Evolutionary conservation across 139 green algal genomes (phyloP), one percentile per base, ranked within the genome.

Genomic region (Chlamydomonas sphaeroides): DNA sequence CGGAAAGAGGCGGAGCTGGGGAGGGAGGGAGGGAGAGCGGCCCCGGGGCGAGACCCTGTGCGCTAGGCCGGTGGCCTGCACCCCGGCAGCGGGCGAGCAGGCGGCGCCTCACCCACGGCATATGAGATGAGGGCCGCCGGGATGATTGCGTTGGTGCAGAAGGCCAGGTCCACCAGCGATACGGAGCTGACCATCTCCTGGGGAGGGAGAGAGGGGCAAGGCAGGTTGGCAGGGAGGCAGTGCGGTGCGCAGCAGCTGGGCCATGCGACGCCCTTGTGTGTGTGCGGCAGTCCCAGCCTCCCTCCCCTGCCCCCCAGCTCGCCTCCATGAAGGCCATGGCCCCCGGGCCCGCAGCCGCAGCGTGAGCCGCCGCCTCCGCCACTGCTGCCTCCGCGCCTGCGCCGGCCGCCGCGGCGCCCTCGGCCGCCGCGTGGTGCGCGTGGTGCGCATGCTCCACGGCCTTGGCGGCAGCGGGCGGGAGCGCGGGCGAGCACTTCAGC

Each of bases 91-190:
- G n/a, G n/a, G n/a, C n/a, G n/a, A n/a, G n/a, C n/a, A n/a, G n/a
- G n/a, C n/a, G n/a, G n/a, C n/a, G n/a, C n/a, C n/a, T 28, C 49
- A 80, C 73, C 59, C 15, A 26, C n/a, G 0, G 73, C 39, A 41
- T 80, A 80, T 28, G 49, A 20, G 21, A 80, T 69, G 28, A 80
- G 73, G 0, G 65, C 32, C 20, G 73, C 73, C 5, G 73, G 73
- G 38, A 80, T 70, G 59, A 80, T 20, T 10, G 65, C 56, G 17
- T 80, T 61, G 28, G 35, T 30, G 73, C 73, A 80, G 73, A 80
- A 80, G 57, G 73, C 73, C 38, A 80, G 59, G 30, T 80, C 73
- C 3, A 5, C 36, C 15, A 80, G 59, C 5, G 73, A 80, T 15
- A 80, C 73, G n/a, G 73, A 45, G 61, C 28, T 18, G 4, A 61